Conservation (phyloP, 164 flowering plant genomes). For the Tetrastigma voinierianum region DNA sequence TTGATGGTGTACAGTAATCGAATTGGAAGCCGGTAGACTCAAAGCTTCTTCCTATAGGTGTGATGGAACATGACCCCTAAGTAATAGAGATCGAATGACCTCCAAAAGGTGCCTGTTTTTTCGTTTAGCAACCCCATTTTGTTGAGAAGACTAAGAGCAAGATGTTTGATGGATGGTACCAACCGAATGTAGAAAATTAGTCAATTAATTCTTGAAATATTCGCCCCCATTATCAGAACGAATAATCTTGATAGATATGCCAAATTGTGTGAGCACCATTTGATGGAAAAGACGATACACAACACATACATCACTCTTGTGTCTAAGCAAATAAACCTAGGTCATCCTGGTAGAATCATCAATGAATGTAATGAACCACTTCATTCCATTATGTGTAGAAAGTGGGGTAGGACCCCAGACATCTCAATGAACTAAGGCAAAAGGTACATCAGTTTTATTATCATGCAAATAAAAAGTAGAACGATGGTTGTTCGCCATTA, state of each 20-base stretch:
- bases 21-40: not conserved
- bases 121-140: not conserved
- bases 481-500: too few species aligned
- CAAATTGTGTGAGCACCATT: constrained; percentile 12
- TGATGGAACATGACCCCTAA: not conserved
- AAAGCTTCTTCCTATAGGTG: constrained; percentile 5
- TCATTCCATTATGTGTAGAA: constrained; percentile 4
- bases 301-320: constrained; percentile 3
- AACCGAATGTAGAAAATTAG: not conserved
- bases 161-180: constrained; percentile 5
- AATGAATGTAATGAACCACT: constrained; percentile 5
- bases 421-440: too few species aligned
- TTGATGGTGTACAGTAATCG: not conserved
- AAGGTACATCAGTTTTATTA: too few species aligned
- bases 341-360: constrained; percentile 9
- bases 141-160: not conserved
- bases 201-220: constrained; percentile 4
- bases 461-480: too few species aligned
- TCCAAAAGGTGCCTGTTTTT: too few species aligned
- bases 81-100: constrained; percentile 1
- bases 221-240: constrained; percentile 10
- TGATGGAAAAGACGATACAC: not conserved
- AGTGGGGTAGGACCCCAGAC: not conserved
- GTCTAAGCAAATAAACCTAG: too few species aligned
- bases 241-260: constrained; percentile 3